Conservation (phyloP, 2,329 filamentous ascomycete species). For the Rutstroemia sydowiana region DNA sequence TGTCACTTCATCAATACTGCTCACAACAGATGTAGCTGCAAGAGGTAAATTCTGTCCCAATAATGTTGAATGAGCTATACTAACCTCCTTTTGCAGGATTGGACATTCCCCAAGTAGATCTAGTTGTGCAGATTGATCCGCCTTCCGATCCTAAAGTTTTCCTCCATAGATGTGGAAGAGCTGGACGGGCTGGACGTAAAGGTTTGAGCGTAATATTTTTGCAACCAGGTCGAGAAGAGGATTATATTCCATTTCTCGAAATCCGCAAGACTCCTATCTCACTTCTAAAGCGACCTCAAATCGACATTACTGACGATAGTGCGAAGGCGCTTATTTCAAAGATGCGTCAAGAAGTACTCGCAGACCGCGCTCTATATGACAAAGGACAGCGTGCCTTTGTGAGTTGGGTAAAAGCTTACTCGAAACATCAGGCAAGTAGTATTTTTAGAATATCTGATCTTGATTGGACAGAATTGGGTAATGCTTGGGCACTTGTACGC, state of each 20-base stretch:
- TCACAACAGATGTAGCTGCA: conserved; percentile 89
- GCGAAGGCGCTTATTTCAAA: conserved; percentile 47
- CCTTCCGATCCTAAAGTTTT: conserved; percentile 89
- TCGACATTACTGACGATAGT: conserved; percentile 54
- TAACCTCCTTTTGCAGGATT: too few relatives aligned
- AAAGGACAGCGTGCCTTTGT: conserved; percentile 90
- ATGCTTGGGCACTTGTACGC: conserved; percentile 78
- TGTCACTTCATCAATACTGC: conserved; percentile 67
- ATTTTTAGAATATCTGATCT: conserved; percentile 81
- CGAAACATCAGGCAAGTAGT: conserved; percentile 80
- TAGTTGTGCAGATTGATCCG: conserved; percentile 83
- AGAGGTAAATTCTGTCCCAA: too few relatives aligned
- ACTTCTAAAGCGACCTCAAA: conserved; percentile 48
- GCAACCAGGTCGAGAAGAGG: conserved; percentile 77
- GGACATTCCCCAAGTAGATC: conserved; percentile 85
- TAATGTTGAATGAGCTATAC: too few relatives aligned
- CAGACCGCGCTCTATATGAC: conserved; percentile 57
- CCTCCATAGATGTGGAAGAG: conserved; percentile 84
- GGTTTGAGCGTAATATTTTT: conserved; percentile 83
- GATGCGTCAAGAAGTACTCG: conserved; percentile 51
- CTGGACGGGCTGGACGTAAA: conserved; percentile 79
- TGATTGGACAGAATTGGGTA: conserved; percentile 75
- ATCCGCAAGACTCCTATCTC: conserved; percentile 80
- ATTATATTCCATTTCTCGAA: conserved; percentile 80
- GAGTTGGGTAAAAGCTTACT: conserved; percentile 86